phyloP scores from a whole-genome alignment of 306 rosid genomes.

The Dryas octopetala region DNA sequence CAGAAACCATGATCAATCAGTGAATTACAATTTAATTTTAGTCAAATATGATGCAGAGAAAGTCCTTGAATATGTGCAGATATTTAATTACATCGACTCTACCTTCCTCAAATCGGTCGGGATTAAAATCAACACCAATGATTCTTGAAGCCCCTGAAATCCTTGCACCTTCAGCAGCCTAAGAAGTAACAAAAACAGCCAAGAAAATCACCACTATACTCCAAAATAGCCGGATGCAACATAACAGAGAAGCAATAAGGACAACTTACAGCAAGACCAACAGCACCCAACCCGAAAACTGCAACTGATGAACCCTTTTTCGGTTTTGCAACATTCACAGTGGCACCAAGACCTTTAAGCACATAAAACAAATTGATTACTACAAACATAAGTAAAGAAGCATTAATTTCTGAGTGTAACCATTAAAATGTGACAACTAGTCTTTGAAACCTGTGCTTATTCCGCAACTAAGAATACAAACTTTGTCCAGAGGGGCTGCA shows the following conservation, averaged over 20 bases:
- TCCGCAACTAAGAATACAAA: conserved; percentile 90
- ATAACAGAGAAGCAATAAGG: neutral
- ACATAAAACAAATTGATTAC: conserved; percentile 1
- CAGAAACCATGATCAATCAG: conserved; percentile 4
- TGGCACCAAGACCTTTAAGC: conserved; percentile 75
- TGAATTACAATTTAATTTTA: neutral
- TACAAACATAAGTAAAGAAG: neutral
- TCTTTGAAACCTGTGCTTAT: conserved; percentile 67
- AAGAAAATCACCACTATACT: neutral
- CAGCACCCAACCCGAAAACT: conserved; percentile 86
- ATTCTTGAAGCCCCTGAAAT: conserved; percentile 72
- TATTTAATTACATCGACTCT: neutral
- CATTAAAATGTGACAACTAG: neutral
- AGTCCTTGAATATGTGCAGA: neutral
- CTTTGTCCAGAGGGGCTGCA: conserved; percentile 88
- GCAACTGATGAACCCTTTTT: conserved; percentile 79
- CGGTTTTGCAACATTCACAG: conserved; percentile 87
- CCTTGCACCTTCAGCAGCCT: conserved; percentile 95
- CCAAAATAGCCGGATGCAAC: neutral
- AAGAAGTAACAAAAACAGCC: neutral
- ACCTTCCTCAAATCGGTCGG: conserved; percentile 76
- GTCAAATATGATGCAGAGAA: neutral
- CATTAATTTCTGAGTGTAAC: neutral
- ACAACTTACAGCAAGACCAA: conserved; percentile 82
- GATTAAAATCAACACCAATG: conserved; percentile 80